A percentile compares a stretch with the other conserved stretches of the same genome.
These are phyloP conservation scores for Oxytropis ochrocephala DNA, from an alignment of 306 rosid species.

Conservation along the genomic window DNA sequence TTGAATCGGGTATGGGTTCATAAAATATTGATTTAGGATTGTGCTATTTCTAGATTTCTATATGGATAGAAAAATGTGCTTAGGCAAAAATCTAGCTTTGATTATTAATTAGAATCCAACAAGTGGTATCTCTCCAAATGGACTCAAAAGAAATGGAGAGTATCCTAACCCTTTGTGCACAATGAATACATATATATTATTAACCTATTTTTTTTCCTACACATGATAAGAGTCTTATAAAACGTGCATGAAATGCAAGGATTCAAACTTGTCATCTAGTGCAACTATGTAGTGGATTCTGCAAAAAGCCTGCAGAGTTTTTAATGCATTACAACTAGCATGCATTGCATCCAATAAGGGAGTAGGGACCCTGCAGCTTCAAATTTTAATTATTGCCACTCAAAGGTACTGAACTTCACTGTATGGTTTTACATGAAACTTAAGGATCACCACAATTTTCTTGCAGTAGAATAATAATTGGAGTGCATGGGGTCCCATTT, in stretches of 20 bases:
- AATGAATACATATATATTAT: too few relatives aligned
- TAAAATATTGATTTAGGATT: too few relatives aligned
- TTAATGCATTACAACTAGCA: conserved; percentile 36
- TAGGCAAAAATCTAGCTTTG: too few relatives aligned
- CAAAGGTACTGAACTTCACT: conserved; percentile 15
- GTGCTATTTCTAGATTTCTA: too few relatives aligned
- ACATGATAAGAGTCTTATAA: conserved; percentile 28
- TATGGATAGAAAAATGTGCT: too few relatives aligned
- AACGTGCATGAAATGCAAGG: neutral
- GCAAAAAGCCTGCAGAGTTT: conserved; percentile 37
- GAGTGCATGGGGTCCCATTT: too few relatives aligned
- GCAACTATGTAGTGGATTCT: conserved; percentile 26
- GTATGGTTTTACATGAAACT: conserved; percentile 31
- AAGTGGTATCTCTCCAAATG: too few relatives aligned
- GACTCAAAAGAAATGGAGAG: too few relatives aligned
- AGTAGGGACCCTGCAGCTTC: conserved; percentile 25
- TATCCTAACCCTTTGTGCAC: too few relatives aligned
- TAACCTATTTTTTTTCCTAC: neutral
- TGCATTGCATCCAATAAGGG: conserved; percentile 27
- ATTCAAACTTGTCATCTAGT: conserved; percentile 30
- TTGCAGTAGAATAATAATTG: neutral
- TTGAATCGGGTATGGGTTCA: too few relatives aligned
- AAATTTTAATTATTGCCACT: conserved; percentile 26
- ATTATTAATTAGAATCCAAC: too few relatives aligned
- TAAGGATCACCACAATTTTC: conserved; percentile 11